Conservation (phyloP, 2,329 filamentous ascomycete species). For the Clarireedia paspali region DNA sequence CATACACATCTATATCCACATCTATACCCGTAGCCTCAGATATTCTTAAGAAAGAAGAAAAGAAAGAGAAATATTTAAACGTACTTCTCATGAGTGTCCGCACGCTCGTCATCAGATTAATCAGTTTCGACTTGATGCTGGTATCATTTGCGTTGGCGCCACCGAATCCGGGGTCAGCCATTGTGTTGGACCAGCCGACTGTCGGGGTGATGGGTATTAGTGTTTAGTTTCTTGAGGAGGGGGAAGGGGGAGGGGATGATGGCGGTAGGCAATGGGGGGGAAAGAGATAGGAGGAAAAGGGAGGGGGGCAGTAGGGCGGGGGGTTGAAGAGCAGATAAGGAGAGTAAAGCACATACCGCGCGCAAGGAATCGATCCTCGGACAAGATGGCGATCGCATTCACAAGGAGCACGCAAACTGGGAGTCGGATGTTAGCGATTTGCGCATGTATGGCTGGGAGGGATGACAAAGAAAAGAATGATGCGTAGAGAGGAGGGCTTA, state of each 20-base stretch:
- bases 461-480: not conserved
- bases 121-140: conserved; percentile 77
- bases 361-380: conserved; percentile 86
- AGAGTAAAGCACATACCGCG: conserved; percentile 48
- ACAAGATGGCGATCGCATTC: conserved; percentile 89
- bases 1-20: too few relatives aligned
- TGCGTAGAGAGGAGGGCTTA: conserved; percentile 29
- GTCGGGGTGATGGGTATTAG: not conserved
- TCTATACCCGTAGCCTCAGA: too few relatives aligned
- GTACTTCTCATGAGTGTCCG: conserved; percentile 88
- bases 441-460: not conserved
- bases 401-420: conserved; percentile 76
- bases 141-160: conserved; percentile 51
- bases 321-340: not conserved
- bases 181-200: conserved; percentile 75
- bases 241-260: not conserved
- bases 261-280: not conserved
- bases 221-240: not conserved
- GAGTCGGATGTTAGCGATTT: conserved; percentile 4
- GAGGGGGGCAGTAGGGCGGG: not conserved
- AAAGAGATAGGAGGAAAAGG: not conserved
- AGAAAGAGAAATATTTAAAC: conserved; percentile 29
- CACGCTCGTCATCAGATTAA: conserved; percentile 85
- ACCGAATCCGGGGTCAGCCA: conserved; percentile 70
- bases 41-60: not conserved